Conservation (phyloP, 2,329 filamentous ascomycete species). For the Aspergillus nomiae region DNA sequence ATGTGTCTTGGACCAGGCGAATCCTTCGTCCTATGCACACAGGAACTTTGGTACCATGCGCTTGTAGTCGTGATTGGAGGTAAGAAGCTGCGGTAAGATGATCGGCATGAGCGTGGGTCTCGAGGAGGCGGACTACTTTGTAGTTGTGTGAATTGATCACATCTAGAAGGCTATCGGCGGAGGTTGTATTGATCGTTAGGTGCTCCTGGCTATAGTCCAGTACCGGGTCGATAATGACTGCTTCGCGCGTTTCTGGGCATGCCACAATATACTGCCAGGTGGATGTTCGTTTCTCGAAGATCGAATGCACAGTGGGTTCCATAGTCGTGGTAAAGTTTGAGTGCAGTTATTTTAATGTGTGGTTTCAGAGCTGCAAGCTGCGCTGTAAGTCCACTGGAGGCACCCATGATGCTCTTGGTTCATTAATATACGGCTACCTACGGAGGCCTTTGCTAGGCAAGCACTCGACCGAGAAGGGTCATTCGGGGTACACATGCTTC, state of each 20-base stretch:
- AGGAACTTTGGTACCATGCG: constrained; percentile 35
- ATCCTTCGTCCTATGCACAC: constrained; percentile 62
- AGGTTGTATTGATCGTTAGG: constrained; percentile 47
- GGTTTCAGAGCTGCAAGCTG: not conserved
- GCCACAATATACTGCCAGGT: constrained; percentile 65
- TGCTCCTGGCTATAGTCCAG: constrained; percentile 54
- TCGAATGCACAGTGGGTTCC: constrained; percentile 41
- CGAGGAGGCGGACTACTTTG: constrained; percentile 53
- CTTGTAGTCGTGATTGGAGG: constrained; percentile 49
- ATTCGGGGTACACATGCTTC: not conserved
- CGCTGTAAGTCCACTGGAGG: not conserved
- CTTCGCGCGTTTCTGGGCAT: constrained; percentile 49
- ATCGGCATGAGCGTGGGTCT: constrained; percentile 64
- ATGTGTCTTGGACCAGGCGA: constrained; percentile 52
- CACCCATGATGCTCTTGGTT: not conserved
- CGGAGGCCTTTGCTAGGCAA: not conserved
- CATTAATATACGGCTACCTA: not conserved
- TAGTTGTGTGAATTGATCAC: constrained; percentile 48
- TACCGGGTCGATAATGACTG: constrained; percentile 63
- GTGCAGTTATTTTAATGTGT: not conserved
- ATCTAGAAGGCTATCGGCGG: constrained; percentile 55
- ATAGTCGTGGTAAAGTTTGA: not conserved
- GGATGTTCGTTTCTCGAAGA: constrained; percentile 48
- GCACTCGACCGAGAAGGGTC: not conserved
- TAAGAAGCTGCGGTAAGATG: constrained; percentile 61